Conservation (phyloP, 2,329 filamentous ascomycete species). For the Nemania abortiva region DNA sequence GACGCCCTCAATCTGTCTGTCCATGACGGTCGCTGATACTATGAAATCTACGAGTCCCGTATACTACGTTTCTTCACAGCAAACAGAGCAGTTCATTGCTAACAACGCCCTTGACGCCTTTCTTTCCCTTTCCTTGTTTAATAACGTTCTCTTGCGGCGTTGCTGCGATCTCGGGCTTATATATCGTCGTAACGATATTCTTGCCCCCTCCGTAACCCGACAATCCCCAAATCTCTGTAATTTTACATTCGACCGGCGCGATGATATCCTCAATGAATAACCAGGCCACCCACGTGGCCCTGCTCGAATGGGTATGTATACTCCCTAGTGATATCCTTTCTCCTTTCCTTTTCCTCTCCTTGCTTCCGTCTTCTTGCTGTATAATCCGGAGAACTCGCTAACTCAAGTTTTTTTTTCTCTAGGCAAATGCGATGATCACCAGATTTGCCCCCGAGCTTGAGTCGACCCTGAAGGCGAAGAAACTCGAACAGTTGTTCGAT, state of each 20-base stretch:
- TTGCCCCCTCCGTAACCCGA: background rate
- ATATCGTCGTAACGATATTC: slow-evolving; percentile 12
- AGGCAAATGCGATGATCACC: slow-evolving; percentile 49
- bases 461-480: slow-evolving; percentile 60
- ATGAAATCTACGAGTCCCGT: slow-evolving; percentile 32
- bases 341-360: slow-evolving; percentile 43
- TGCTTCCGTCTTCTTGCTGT: slow-evolving; percentile 25
- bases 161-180: background rate
- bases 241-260: slow-evolving; percentile 32
- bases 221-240: background rate
- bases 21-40: slow-evolving; percentile 23
- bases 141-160: background rate
- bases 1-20: slow-evolving; percentile 19
- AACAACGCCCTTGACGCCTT: slow-evolving; percentile 19
- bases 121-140: slow-evolving; percentile 1
- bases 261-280: slow-evolving; percentile 47
- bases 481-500: slow-evolving; percentile 65
- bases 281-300: slow-evolving; percentile 42
- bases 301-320: slow-evolving; percentile 49
- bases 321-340: slow-evolving; percentile 28
- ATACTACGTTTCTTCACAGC: slow-evolving; percentile 17
- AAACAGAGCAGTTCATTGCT: slow-evolving; percentile 4
- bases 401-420: slow-evolving; percentile 26
- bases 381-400: slow-evolving; percentile 37
- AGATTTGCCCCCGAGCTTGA: slow-evolving; percentile 47